Evolutionary conservation across 352 stramenopile species (phyloP).

Genomic region (Phytophthora pseudosyringae): DNA sequence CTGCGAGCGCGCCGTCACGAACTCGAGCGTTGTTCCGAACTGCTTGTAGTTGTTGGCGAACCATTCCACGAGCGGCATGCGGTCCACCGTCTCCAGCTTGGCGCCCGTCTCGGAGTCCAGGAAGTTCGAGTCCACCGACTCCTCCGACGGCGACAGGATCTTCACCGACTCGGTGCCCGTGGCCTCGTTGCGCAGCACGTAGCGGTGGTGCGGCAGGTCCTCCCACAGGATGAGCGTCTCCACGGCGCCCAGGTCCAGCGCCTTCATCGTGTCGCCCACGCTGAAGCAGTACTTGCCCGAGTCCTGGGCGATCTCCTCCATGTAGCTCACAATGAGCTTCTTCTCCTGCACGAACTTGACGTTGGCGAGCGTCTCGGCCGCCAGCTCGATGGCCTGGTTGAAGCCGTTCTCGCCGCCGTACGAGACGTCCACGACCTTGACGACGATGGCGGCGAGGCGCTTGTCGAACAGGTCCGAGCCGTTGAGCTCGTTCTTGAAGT

Average conservation of each 20-base stretch:
- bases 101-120: slow-evolving; percentile 94
- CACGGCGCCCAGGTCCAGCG: slow-evolving; percentile 97
- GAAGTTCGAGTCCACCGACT: slow-evolving; percentile 96
- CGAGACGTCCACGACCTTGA: slow-evolving; percentile 99
- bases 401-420: slow-evolving; percentile 99
- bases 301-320: slow-evolving; percentile 99
- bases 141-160: slow-evolving; percentile 85
- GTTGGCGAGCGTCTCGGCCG: slow-evolving; percentile 96
- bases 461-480: slow-evolving; percentile 97
- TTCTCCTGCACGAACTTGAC: slow-evolving; percentile 99
- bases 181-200: slow-evolving; percentile 94
- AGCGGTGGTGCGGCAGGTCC: slow-evolving; percentile 96
- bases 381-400: slow-evolving; percentile 99
- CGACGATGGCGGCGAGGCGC: slow-evolving; percentile 94
- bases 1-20: slow-evolving; percentile 98
- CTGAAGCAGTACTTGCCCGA: slow-evolving; percentile 99
- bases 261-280: slow-evolving; percentile 98
- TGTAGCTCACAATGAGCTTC: slow-evolving; percentile 99
- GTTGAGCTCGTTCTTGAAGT: slow-evolving; percentile 99
- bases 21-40: slow-evolving; percentile 98
- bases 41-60: slow-evolving; percentile 99
- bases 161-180: slow-evolving; percentile 88
- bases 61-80: slow-evolving; percentile 98
- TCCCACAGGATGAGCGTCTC: slow-evolving; percentile 99
- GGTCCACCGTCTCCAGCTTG: slow-evolving; percentile 98